Percentiles rank a stretch among this genome's conserved stretches.
Conservation (phyloP, 169 alveolate species). For the Plasmodium adleri region DNA sequence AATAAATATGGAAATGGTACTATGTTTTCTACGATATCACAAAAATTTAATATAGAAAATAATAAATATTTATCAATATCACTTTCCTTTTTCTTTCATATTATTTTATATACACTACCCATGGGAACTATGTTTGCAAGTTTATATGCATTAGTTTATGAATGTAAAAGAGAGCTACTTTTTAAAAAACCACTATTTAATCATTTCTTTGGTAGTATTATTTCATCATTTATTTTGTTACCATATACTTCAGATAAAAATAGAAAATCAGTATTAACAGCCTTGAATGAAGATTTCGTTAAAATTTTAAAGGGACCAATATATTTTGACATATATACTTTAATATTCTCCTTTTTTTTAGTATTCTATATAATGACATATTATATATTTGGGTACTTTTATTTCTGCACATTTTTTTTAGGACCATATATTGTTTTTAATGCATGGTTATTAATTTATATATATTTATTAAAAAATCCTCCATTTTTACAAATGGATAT, state of each 20-base stretch:
- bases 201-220: conserved; percentile 60
- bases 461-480: conserved; percentile 57
- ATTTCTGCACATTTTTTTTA: conserved; percentile 47
- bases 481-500: conserved; percentile 53
- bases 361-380: conserved; percentile 38
- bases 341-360: conserved; percentile 39
- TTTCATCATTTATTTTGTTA: conserved; percentile 59
- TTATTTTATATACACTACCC: conserved; percentile 64
- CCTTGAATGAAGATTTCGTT: conserved; percentile 63
- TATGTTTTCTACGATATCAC: conserved; percentile 38
- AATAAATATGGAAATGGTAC: conserved; percentile 76
- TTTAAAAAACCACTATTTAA: conserved; percentile 39
- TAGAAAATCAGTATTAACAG: conserved; percentile 39
- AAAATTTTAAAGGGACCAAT: conserved; percentile 73
- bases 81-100: conserved; percentile 41
- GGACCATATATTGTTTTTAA: conserved; percentile 68
- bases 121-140: conserved; percentile 77
- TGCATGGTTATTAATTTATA: conserved; percentile 51
- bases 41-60: conserved; percentile 19
- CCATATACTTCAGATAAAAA: conserved; percentile 63
- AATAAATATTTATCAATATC: conserved; percentile 12
- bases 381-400: conserved; percentile 56
- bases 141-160: conserved; percentile 64
- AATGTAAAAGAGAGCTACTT: conserved; percentile 55
- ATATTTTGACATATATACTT: conserved; percentile 56